Evolutionary conservation across 2,329 filamentous ascomycete species (phyloP).

Genomic region (Colletotrichum trifolii): DNA sequence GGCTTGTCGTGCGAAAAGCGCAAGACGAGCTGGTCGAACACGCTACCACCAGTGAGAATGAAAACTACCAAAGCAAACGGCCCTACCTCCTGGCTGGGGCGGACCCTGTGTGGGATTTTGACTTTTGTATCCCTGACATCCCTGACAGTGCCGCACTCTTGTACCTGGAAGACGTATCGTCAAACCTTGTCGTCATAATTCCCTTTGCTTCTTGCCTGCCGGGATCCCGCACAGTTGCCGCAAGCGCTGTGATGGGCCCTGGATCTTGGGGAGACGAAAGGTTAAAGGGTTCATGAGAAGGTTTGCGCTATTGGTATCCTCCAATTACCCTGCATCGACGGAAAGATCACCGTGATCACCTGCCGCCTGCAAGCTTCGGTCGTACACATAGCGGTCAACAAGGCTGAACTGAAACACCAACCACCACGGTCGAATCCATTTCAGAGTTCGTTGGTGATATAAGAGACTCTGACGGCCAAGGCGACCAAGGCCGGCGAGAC

Average conservation of each 20-base stretch:
- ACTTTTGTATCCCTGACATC: conserved; percentile 30
- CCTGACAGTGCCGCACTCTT: not conserved
- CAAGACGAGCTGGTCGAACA: conserved; percentile 1
- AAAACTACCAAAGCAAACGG: conserved; percentile 10
- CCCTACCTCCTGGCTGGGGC: conserved; percentile 13
- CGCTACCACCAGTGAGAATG: conserved; percentile 9
- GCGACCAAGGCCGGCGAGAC: not conserved
- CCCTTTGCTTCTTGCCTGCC: conserved; percentile 22
- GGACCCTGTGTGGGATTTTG: conserved; percentile 19
- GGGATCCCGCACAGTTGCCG: conserved; percentile 12
- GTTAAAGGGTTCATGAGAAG: conserved; percentile 23
- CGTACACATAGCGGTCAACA: conserved; percentile 27
- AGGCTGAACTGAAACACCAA: conserved; percentile 33
- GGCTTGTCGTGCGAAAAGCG: conserved; percentile 4
- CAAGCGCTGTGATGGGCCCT: conserved; percentile 16
- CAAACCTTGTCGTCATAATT: conserved; percentile 29
- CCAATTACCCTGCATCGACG: conserved; percentile 18
- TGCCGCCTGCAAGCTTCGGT: conserved; percentile 25
- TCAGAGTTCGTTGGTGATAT: conserved; percentile 31
- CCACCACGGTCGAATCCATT: conserved; percentile 8
- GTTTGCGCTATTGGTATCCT: conserved; percentile 35
- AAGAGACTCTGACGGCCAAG: conserved; percentile 9
- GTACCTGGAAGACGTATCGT: conserved; percentile 2
- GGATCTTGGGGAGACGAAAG: conserved; percentile 10
- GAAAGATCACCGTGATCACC: conserved; percentile 34